Percentiles rank a stretch among this genome's conserved stretches.
These are phyloP conservation scores for Solanum appendiculatum DNA, from an alignment of 257 asterid species.

Conservation along the genomic window DNA sequence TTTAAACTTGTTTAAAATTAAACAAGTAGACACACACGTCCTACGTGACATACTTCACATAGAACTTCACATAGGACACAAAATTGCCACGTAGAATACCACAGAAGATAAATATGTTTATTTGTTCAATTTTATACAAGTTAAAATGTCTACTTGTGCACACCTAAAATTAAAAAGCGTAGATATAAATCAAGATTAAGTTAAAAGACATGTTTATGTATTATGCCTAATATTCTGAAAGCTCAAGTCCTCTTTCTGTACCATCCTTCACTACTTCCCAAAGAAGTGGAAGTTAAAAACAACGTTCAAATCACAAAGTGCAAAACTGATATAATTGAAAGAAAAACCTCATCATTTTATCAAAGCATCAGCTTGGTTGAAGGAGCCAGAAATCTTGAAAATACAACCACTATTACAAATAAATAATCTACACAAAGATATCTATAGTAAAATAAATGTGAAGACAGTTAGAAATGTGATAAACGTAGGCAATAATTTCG, in stretches of 20 bases:
- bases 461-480: conserved; percentile 3
- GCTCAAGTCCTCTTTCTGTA: background rate
- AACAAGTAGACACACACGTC: background rate
- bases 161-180: background rate
- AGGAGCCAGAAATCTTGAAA: background rate
- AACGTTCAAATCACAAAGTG: background rate
- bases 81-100: background rate
- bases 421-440: conserved; percentile 3
- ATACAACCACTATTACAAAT: background rate
- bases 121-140: too few species aligned
- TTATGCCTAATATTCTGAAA: background rate
- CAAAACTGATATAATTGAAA: background rate
- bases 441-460: conserved; percentile 7
- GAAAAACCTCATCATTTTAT: background rate
- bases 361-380: background rate
- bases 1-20: too few species aligned
- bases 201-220: background rate
- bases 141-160: background rate
- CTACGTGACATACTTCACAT: background rate
- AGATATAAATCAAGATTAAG: too few species aligned
- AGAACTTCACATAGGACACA: background rate
- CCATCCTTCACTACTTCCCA: background rate
- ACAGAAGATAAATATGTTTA: background rate
- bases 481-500: conserved; percentile 1
- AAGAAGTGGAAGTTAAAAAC: background rate